Evolutionary conservation across 2,329 filamentous ascomycete species (phyloP), one percentile per base, ranked within the genome.

Genomic region (Ophiosphaerella narmari): DNA sequence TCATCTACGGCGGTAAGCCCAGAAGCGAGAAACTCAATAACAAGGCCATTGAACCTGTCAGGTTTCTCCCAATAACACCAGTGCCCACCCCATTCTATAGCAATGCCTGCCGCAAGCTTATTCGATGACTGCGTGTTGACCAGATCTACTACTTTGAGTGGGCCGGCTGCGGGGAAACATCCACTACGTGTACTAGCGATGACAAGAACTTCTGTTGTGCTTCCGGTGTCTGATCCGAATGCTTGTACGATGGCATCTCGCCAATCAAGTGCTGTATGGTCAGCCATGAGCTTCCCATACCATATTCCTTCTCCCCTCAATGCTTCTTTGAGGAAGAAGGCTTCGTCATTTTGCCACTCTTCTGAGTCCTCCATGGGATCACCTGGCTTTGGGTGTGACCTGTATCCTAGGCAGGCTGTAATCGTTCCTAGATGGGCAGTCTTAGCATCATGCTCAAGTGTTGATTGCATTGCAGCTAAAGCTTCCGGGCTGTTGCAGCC

Each of bases 11-110:
- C 26, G 6, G 26, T 29, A 8, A 29, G 7, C 11, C 26, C 26
- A 29, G 26, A 11, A 9, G 23, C 16, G 14, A 52, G 26, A n/a
- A 65, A 65, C 1, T 44, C 50, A 16, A 61, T 43, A 0, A 59
- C 57, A 35, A 66, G 32, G 23, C 49, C 39, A 13, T 66, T 63
- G 33, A 69, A 69, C 39, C 29, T 46, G 16, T 62, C 63, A 1
- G 66, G 57, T 23, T 63, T 46, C 50, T 69, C 66, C 63, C 65
- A 69, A 37, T 66, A 69, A 38, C 63, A 66, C 66, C 66, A 69
- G 44, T 69, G 66, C 4, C 66, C 66, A n/a, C 66, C 64, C 63
- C 60, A 65, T 18, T 59, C 52, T 3, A 66, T 49, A 2, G 39
- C 46, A 1, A 64, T 50, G 9, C 63, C 63, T 38, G 44, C 54